Percentiles rank a stretch among this genome's conserved stretches.
phyloP scores from a whole-genome alignment of 331 rosid genomes.

The Cydonia oblonga region DNA sequence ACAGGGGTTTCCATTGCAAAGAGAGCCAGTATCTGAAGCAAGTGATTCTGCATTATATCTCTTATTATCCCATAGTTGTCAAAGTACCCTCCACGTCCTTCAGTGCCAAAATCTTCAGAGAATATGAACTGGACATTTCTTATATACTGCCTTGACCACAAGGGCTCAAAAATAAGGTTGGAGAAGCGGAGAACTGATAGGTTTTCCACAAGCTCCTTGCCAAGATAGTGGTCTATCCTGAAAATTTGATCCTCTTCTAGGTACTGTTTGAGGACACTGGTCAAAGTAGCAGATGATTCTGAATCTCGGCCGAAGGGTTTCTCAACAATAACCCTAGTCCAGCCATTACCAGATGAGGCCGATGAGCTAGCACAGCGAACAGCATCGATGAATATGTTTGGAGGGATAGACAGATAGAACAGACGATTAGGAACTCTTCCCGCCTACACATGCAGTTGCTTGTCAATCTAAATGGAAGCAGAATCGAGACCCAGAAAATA shows the following conservation, averaged over 20 bases:
- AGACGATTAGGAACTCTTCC: constrained; percentile 76
- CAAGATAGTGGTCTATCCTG: constrained; percentile 89
- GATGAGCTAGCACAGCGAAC: constrained; percentile 73
- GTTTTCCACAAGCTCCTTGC: constrained; percentile 92
- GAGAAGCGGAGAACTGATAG: constrained; percentile 89
- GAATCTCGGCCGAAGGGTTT: constrained; percentile 95
- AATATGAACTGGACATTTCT: constrained; percentile 77
- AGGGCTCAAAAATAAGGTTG: constrained; percentile 80
- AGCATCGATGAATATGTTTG: constrained; percentile 71
- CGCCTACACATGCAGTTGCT: constrained; percentile 38
- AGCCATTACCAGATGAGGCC: constrained; percentile 72
- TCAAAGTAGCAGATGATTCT: constrained; percentile 85
- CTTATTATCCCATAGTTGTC: constrained; percentile 83
- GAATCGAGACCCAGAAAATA: neutral
- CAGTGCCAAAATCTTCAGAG: constrained; percentile 95
- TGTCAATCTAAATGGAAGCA: constrained; percentile 13
- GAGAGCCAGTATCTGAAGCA: constrained; percentile 88
- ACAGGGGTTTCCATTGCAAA: constrained; percentile 98
- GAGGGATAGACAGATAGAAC: constrained; percentile 82
- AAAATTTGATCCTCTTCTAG: constrained; percentile 82
- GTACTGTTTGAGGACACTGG: constrained; percentile 65
- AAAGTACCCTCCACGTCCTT: constrained; percentile 95
- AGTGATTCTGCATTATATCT: constrained; percentile 92
- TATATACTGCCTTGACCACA: constrained; percentile 94
- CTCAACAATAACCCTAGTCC: constrained; percentile 96